phyloP scores from a whole-genome alignment of 306 rosid species.

The Quercus mongolica region DNA sequence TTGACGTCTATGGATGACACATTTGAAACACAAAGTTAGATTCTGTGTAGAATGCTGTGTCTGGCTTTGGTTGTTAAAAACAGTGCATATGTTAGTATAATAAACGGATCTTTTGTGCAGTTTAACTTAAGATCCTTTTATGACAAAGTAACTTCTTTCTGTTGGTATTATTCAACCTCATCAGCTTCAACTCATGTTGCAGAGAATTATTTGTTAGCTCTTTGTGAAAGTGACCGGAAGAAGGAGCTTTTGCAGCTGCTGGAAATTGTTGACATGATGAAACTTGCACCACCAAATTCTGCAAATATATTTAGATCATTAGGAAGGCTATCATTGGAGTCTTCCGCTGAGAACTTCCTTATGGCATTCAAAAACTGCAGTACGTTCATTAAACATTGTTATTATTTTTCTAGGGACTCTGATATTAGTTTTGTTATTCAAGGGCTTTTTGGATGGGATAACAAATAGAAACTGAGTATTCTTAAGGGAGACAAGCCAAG shows the following conservation, averaged over 20 bases:
- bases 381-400: constrained; percentile 27
- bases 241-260: constrained; percentile 59
- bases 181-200: constrained; percentile 36
- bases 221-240: constrained; percentile 66
- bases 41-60: constrained; percentile 13
- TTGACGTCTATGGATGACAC: constrained; percentile 12
- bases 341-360: constrained; percentile 65
- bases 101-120: neutral
- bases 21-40: neutral
- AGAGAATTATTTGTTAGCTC: constrained; percentile 80
- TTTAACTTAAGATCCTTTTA: constrained; percentile 1
- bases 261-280: constrained; percentile 52
- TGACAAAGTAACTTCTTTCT: constrained; percentile 15
- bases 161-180: constrained; percentile 16
- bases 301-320: constrained; percentile 55
- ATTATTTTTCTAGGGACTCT: constrained; percentile 2
- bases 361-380: constrained; percentile 50
- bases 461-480: constrained; percentile 1
- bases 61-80: constrained; percentile 10
- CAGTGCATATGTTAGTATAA: constrained; percentile 15
- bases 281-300: constrained; percentile 37
- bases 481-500: constrained; percentile 13
- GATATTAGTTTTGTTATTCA: constrained; percentile 6
- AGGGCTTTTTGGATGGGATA: constrained; percentile 15
- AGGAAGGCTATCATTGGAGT: constrained; percentile 62